Base-by-base conservation (phyloP, 805 yeast species). In the Candida gorgasii region DNA sequence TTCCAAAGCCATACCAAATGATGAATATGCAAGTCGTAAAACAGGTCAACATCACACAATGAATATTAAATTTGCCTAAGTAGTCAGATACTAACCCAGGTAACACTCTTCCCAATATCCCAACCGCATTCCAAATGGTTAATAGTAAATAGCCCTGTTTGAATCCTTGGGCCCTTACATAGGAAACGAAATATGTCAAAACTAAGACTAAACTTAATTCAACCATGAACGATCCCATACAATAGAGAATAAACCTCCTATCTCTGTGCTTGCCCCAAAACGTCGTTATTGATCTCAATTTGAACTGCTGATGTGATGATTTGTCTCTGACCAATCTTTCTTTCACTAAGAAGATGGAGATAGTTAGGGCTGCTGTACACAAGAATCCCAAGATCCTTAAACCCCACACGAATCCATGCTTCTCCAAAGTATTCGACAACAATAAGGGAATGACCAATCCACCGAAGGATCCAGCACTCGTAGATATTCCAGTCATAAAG, bases 381-480 rank as follows among this genome's bases (percentile, higher is more conserved):
- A 57, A 40, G 40, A 63, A 64, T 4, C 63, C 71, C 39, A 81
- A 55, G 9, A 76, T 68, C 31, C 87, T 48, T 27, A 80, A 70
- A 1, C 85, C 71, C 84, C 86, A 81, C 2, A 64, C 72, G 54
- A 68, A 83, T 1, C 87, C 86, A 23, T 75, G 59, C 4, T 56
- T 53, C 1, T 64, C 57, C 46, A 76, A 74, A 40, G 77, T 54
- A n/a, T 64, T 55, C 42, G 73, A 63, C 46, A 81, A 58, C 50
- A 78, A 59, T 34, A 82, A 60, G 1, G 88, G 86, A 55, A 78
- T 76, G 3, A 78, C 54, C 8, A 81, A 65, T 4, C 88, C 89
- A 1, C 87, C 89, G 4, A 80, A 62, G 5, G 84, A 77, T 1
- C 86, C 86, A 7, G 87, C 89, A 63, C 80, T 62, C 43, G 82